Evolutionary conservation across 2,329 filamentous ascomycete genomes (phyloP).

Genomic region (Helotiales sp.): DNA sequence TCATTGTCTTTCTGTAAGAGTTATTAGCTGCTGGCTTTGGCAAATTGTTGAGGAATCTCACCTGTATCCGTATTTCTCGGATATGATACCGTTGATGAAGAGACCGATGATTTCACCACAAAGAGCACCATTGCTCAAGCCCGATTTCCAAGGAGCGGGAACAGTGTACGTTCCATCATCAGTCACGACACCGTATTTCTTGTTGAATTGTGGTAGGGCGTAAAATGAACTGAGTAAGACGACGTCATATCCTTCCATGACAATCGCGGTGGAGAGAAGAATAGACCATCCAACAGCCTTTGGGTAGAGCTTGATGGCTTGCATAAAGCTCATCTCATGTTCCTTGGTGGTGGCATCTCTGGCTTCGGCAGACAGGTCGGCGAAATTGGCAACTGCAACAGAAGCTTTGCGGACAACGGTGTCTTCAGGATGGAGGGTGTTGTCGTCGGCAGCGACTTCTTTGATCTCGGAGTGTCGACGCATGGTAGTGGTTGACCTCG

Average conservation of each 20-base stretch:
- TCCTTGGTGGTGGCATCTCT: conserved; percentile 23
- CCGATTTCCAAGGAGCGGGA: conserved; percentile 35
- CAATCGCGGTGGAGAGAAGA: conserved; percentile 37
- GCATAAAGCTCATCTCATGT: conserved; percentile 19
- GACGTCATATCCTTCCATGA: conserved; percentile 44
- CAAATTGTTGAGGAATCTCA: too few relatives aligned
- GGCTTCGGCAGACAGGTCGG: conserved; percentile 1
- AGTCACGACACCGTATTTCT: conserved; percentile 35
- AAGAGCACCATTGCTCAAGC: conserved; percentile 31
- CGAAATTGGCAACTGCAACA: not conserved
- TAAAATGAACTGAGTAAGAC: conserved; percentile 39
- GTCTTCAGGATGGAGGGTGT: not conserved
- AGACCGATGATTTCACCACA: conserved; percentile 45
- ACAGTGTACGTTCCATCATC: conserved; percentile 32
- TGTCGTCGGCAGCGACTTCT: not conserved
- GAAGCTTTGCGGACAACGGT: not conserved
- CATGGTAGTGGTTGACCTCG: conserved; percentile 1
- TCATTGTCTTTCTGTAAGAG: conserved; percentile 45
- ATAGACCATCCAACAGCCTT: conserved; percentile 35
- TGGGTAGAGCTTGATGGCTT: conserved; percentile 22
- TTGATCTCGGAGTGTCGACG: conserved; percentile 1
- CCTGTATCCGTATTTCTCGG: conserved; percentile 43
- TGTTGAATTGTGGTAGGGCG: conserved; percentile 34
- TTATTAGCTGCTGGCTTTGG: too few relatives aligned
- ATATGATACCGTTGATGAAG: conserved; percentile 46